Percentiles rank a stretch among this genome's conserved stretches.
Conservation (phyloP, 495 filamentous ascomycete species). For the Penicillium cosmopolitanum region DNA sequence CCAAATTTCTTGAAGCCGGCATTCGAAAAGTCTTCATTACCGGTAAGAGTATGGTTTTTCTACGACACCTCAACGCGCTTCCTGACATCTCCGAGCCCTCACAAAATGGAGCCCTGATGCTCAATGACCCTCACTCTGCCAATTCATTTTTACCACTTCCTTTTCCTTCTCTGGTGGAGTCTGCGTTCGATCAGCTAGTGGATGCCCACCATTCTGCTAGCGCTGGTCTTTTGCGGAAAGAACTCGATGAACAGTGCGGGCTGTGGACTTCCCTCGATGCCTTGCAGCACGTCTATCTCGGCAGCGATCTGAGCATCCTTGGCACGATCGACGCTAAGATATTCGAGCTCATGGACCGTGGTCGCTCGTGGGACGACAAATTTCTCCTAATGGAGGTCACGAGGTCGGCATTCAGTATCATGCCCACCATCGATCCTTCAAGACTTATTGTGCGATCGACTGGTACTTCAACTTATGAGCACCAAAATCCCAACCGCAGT, state of each 20-base stretch:
- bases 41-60: constrained; percentile 84
- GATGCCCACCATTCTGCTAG: constrained; percentile 69
- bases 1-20: constrained; percentile 71
- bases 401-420: constrained; percentile 64
- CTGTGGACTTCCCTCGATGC: constrained; percentile 67
- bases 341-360: constrained; percentile 76
- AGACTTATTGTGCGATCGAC: constrained; percentile 58
- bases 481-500: constrained; percentile 31
- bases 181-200: constrained; percentile 73
- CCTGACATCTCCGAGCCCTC: constrained; percentile 21
- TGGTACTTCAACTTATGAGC: constrained; percentile 16
- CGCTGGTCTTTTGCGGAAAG: constrained; percentile 62
- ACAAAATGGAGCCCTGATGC: constrained; percentile 51
- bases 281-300: constrained; percentile 72
- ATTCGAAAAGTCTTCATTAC: constrained; percentile 76
- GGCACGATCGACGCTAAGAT: constrained; percentile 66
- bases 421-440: constrained; percentile 56
- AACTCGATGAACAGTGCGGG: constrained; percentile 71
- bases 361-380: constrained; percentile 77
- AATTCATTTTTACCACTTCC: constrained; percentile 56
- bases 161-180: constrained; percentile 73
- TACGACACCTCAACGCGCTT: constrained; percentile 60
- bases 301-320: constrained; percentile 66
- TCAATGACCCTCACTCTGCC: constrained; percentile 56
- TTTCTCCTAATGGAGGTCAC: constrained; percentile 81